Evolutionary conservation across 2,329 filamentous ascomycete genomes (phyloP), one percentile per base, ranked within the genome.

Genomic region (Diaporthe vaccinii): DNA sequence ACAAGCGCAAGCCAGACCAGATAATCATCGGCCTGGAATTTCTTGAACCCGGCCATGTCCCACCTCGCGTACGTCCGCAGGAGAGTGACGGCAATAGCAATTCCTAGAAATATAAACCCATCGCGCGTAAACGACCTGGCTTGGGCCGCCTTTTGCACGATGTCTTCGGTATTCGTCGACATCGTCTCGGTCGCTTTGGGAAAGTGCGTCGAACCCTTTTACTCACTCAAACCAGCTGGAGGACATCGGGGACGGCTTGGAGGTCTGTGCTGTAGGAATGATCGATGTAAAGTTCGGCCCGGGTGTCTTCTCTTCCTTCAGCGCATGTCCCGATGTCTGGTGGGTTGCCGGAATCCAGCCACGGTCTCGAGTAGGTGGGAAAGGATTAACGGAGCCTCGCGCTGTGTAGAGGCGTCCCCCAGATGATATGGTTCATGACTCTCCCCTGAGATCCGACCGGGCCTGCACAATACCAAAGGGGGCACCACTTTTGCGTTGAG

Each of bases 11-110:
- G 44, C 80, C 82, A 81, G 71, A 83, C 80, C 34, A 85, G 72
- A 65, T 80, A 79, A 76, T 86, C 84, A 72, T 86, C 84, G 20
- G 79, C 76, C n/a, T 80, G 79, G 44, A 85, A 77, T 25, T 79
- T 79, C 68, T 72, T 78, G 25, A 83, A 72, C 7, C 82, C 83
- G 6, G 83, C 82, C 7, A 82, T 77, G 53, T 76, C 80, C 70
- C 84, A 74, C 20, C 84, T 81, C 46, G 80, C 80, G 76, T 83
- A 85, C 0, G 83, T 84, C 31, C 84, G 79, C 36, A 85, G 80
- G 8, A 81, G 68, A 5, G 84, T 85, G 28, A 84, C 78, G 53
- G 79, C 22, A 31, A 84, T 72, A 39, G 82, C 84, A 61, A 85
- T 74, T 9, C 79, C 77, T 49, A 83, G 79, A 6, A 86, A 80